Evolutionary conservation across 1,284 basidiomycete genomes (phyloP).

Genomic region (Ustilago lituana): DNA sequence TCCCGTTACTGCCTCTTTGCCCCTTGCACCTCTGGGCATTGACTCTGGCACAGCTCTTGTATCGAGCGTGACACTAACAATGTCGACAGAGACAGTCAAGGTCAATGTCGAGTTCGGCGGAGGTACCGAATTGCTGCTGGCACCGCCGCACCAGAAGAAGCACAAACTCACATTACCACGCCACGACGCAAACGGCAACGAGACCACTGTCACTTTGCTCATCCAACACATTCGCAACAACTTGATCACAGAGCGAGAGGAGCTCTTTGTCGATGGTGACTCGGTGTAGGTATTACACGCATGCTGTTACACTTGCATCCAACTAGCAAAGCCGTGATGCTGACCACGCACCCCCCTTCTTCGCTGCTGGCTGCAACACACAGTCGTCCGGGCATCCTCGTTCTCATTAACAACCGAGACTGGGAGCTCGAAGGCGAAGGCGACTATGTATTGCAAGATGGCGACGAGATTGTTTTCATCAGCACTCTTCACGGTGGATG

Average conservation of each 20-base stretch:
- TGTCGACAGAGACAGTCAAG: slow-evolving; percentile 31
- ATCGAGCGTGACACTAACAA: too few relatives aligned
- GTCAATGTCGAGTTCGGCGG: slow-evolving; percentile 56
- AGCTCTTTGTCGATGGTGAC: slow-evolving; percentile 87
- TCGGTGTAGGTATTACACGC: slow-evolving; percentile 80
- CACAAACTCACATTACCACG: slow-evolving; percentile 52
- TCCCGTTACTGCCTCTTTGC: too few relatives aligned
- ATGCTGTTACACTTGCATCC: background rate
- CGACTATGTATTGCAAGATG: slow-evolving; percentile 80
- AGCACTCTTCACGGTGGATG: slow-evolving; percentile 92
- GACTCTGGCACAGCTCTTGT: too few relatives aligned
- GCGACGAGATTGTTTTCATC: slow-evolving; percentile 93
- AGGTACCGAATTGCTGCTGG: slow-evolving; percentile 63
- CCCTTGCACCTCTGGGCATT: too few relatives aligned
- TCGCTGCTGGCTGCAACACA: background rate
- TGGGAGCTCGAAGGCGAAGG: slow-evolving; percentile 98
- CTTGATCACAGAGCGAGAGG: slow-evolving; percentile 82
- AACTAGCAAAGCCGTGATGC: too few relatives aligned
- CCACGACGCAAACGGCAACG: slow-evolving; percentile 44
- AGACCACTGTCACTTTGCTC: slow-evolving; percentile 77
- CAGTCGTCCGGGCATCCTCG: slow-evolving; percentile 93
- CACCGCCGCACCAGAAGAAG: slow-evolving; percentile 60
- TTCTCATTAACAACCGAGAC: slow-evolving; percentile 93
- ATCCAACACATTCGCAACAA: slow-evolving; percentile 82
- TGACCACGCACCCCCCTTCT: background rate